phyloP scores from a whole-genome alignment of 345 rosid genomes.

The Stellera chamaejasme region DNA sequence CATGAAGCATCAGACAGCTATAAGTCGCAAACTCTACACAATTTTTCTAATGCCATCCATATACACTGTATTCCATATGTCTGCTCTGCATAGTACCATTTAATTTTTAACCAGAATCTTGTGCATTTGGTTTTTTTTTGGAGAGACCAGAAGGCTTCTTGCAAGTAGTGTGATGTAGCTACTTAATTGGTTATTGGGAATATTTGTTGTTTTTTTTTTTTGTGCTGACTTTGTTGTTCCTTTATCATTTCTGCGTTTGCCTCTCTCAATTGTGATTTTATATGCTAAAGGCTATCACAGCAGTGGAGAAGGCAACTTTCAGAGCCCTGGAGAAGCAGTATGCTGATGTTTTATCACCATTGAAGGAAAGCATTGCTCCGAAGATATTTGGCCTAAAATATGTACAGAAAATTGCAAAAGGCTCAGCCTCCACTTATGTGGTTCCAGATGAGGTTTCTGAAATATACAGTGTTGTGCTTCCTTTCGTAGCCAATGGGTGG shows the following conservation, averaged over 20 bases:
- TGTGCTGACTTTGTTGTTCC: neutral
- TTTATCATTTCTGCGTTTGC: neutral
- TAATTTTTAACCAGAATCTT: too few relatives aligned
- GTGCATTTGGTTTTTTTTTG: too few relatives aligned
- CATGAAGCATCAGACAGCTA: too few relatives aligned
- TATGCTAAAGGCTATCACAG: constrained; percentile 66
- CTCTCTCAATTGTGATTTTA: constrained; percentile 2
- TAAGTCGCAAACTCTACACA: too few relatives aligned
- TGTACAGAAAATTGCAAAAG: constrained; percentile 76
- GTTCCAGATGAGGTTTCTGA: constrained; percentile 93
- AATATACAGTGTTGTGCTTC: constrained; percentile 29
- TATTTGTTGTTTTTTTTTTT: too few relatives aligned
- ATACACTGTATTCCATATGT: too few relatives aligned
- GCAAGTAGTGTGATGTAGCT: too few relatives aligned
- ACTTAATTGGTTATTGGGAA: too few relatives aligned
- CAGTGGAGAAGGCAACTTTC: constrained; percentile 71
- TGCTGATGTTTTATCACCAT: constrained; percentile 69
- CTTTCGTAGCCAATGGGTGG: constrained; percentile 5
- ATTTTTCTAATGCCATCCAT: too few relatives aligned
- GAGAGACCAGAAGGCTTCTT: too few relatives aligned
- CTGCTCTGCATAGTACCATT: too few relatives aligned
- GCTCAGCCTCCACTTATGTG: constrained; percentile 49
- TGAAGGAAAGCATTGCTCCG: constrained; percentile 61
- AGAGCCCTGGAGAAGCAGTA: constrained; percentile 86
- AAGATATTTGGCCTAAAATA: constrained; percentile 78